Base-by-base conservation (phyloP, 495 filamentous ascomycete species). In the Penicillium lividum region DNA sequence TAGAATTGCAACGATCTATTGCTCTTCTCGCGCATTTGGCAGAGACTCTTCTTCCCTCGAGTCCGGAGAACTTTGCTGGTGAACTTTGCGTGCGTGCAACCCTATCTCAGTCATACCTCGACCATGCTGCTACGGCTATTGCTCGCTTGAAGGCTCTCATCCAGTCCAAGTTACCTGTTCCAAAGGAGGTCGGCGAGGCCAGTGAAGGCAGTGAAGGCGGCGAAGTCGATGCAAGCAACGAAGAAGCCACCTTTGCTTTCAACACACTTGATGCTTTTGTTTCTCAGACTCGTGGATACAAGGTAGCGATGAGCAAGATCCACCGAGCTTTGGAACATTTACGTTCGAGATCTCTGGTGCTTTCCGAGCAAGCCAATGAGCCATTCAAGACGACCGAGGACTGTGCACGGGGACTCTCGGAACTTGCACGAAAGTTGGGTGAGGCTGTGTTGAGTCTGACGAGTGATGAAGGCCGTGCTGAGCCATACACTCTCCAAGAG, bases 1-100 rank as follows among this genome's bases (percentile, higher is more conserved):
- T 82, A 6, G 92, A 96, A 66, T 74, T 98, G 36, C 87, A 94
- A 68, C 75, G 80, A 56, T 82, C 89, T 3, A 92, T 96, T 58
- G 88, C 92, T 54, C 78, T 98, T 34, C 87, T 97, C 79, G 80
- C 82, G 3, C 93, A 98, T 68, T 82, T 98, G 2, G 86, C 86
- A 5, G 89, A 93, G 66, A 85, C 90, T 8, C 85, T 94, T 60
- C 86, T 97, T 46, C 80, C 86, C 8, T 80, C 81, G 25, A 87
- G 83, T 30, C 73, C 93, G 11, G 86, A 90, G 59, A 86, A 83
- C 62, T 93, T 90, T 66, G 90, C 91, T 1, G 89, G 92, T 61
- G 86, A 92, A 61, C 68, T 87, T 81, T 75, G 93, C 84, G 89
- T 85, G 81, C 62, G 83, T 3, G 70, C 88, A 46, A 76, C 85